Evolutionary conservation across 257 asterid genomes (phyloP), one percentile per base, ranked within the genome.

Genomic region (Voacanga thouarsii): DNA sequence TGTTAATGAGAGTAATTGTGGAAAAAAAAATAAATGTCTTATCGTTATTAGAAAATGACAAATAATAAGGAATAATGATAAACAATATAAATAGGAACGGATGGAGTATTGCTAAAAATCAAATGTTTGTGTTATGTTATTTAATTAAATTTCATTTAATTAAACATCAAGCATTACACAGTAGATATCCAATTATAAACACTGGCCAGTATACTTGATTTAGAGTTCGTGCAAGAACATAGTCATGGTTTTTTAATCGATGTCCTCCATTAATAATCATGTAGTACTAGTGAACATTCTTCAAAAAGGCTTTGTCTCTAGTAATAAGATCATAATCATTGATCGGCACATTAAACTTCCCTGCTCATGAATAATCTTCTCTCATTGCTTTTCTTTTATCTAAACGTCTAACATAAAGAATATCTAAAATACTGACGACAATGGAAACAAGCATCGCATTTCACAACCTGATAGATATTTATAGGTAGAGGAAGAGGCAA

Each of bases 221-320:
- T n/a, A 93, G 85, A 85, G 99, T 96, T 85, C 91, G 84, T 74
- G 97, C 93, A 85, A 96, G 98, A 80, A 93, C 98, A 83, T 92
- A 96, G 74, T 96, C 99, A 19, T 79, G 94, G 82, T 96, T 96
- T 84, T 96, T 93, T 64, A 96, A 90, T 51, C 98, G 91, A 84
- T 96, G 99, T 51, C 99, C 99, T 90, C 93, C 99, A 50, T 96
- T 98, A 83, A 96, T 95, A 80, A 96, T 85, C 91, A 96, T 86
- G 89, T n/a, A n/a, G n/a, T n/a, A n/a, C n/a, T n/a, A n/a, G n/a
- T n/a, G n/a, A n/a, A n/a, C n/a, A n/a, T n/a, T 96, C 90, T 82
- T 96, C 85, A 96, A 82, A 84, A 90, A 92, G 79, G 96, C 86
- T 87, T 90, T 93, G 87, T 96, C 99, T 86, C 98, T 90, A 79